Conservation (phyloP, 306 rosid species). For the Cucumis hystrix region DNA sequence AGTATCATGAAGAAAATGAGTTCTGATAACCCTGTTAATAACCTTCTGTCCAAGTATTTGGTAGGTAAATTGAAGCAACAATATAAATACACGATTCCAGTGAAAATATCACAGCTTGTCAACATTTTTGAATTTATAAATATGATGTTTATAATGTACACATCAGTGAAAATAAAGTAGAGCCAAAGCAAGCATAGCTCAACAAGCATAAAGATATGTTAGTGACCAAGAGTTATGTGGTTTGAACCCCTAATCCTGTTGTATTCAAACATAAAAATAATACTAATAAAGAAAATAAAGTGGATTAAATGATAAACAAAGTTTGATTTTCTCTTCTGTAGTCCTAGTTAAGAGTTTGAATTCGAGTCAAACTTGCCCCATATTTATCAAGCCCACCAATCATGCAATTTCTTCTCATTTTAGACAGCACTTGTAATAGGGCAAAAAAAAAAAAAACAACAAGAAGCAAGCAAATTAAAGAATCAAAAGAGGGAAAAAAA, state of each 20-base stretch:
- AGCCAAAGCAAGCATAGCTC: no score
- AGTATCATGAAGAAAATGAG: neutral
- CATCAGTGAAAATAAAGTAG: no score
- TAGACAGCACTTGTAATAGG: neutral
- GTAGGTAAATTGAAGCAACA: neutral
- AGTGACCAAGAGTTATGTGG: no score
- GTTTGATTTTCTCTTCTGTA: neutral
- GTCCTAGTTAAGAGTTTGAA: neutral
- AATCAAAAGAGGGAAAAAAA: slow-evolving; percentile 5
- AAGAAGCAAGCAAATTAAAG: no score
- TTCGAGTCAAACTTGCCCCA: neutral
- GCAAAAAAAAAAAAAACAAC: neutral
- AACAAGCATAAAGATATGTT: no score
- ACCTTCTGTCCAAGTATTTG: neutral
- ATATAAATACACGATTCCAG: neutral
- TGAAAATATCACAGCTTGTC: neutral
- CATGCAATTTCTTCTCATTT: neutral
- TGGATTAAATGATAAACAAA: neutral
- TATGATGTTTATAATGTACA: neutral
- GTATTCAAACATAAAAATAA: no score
- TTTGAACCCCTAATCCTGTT: no score
- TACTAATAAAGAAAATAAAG: neutral
- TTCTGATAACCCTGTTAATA: neutral
- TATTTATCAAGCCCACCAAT: neutral
- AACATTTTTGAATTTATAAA: neutral